Conservation (phyloP, 108 stramenopile genomes). For the Skeletonema marinoi region DNA sequence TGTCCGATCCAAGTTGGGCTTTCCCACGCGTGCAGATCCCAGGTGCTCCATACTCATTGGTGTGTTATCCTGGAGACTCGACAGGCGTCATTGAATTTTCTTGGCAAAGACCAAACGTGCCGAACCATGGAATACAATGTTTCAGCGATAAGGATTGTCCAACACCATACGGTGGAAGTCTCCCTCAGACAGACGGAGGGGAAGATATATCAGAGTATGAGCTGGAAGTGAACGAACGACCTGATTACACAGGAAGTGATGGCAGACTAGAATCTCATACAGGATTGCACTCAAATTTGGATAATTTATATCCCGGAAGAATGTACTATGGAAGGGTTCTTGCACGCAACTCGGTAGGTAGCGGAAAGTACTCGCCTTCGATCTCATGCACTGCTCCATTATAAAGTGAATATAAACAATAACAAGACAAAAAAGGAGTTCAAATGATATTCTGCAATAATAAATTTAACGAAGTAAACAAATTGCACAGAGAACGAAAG, state of each 20-base stretch:
- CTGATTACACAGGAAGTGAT: conserved; percentile 57
- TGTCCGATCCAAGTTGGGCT: conserved; percentile 27
- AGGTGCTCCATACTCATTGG: conserved; percentile 57
- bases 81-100: conserved; percentile 54
- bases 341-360: conserved; percentile 64
- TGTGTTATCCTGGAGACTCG: conserved; percentile 15
- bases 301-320: conserved; percentile 38
- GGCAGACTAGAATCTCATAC: conserved; percentile 20
- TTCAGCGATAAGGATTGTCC: conserved; percentile 65
- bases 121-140: conserved; percentile 78
- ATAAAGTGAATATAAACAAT: too few species aligned
- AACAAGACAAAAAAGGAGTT: too few species aligned
- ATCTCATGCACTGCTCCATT: neutral
- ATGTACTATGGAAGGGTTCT: conserved; percentile 66
- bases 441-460: too few species aligned
- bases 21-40: conserved; percentile 69
- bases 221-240: conserved; percentile 63
- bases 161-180: conserved; percentile 60
- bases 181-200: conserved; percentile 75
- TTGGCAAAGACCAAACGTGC: conserved; percentile 72
- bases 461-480: too few species aligned
- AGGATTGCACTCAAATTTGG: conserved; percentile 30
- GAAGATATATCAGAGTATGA: conserved; percentile 68
- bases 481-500: too few species aligned
- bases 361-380: conserved; percentile 29